phyloP scores from a whole-genome alignment of 805 yeast genomes.

The Pichia pseudocactophila region DNA sequence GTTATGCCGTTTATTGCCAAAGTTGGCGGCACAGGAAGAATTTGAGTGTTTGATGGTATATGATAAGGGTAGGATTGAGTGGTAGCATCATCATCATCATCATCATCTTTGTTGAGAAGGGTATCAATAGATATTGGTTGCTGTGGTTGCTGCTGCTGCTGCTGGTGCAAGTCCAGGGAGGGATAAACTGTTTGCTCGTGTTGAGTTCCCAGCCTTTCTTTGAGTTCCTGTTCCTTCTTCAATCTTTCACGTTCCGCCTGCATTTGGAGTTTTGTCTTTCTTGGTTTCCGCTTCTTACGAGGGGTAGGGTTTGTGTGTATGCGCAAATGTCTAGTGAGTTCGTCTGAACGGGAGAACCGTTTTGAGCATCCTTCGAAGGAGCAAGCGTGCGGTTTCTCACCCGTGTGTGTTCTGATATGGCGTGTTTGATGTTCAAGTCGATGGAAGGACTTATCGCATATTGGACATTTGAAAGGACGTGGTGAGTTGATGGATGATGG shows the following conservation, averaged over 20 bases:
- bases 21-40: conserved; percentile 3
- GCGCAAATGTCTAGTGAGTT: conserved; percentile 62
- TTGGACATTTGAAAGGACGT: conserved; percentile 64
- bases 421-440: conserved; percentile 72
- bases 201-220: not conserved
- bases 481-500: conserved; percentile 16
- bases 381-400: conserved; percentile 76
- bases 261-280: conserved; percentile 14
- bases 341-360: conserved; percentile 63
- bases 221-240: conserved; percentile 1
- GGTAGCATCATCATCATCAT: no score
- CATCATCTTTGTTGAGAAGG: not conserved
- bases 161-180: not conserved
- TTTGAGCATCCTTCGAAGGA: conserved; percentile 62
- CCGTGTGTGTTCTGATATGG: conserved; percentile 73
- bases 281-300: conserved; percentile 39
- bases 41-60: conserved; percentile 1
- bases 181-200: not conserved
- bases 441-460: conserved; percentile 68
- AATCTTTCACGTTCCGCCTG: conserved; percentile 6
- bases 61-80: not conserved
- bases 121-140: not conserved
- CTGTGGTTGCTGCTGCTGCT: not conserved
- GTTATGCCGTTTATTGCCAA: not conserved
- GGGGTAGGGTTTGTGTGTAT: conserved; percentile 68